Evolutionary conservation across 2,329 filamentous ascomycete species (phyloP), one percentile per base, ranked within the genome.

Genomic region (Colletotrichum scovillei): DNA sequence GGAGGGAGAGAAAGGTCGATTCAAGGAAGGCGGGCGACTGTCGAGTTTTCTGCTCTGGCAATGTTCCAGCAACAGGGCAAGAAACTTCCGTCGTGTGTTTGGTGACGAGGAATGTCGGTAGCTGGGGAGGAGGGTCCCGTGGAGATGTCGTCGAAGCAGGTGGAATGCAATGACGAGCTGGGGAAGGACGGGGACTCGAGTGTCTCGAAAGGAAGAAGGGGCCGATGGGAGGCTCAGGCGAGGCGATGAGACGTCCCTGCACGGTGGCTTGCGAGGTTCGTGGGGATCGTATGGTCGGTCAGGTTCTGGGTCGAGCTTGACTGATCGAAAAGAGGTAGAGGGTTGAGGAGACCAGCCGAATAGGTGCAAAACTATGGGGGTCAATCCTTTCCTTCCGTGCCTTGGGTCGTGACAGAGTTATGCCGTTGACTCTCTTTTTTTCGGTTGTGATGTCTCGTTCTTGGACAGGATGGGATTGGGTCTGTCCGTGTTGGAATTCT

Each of bases 11-110:
- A 28, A 68, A 42, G 57, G 63, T 63, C 52, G 46, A 63, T 58
- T 26, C 64, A 73, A 26, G 42, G 67, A 55, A 30, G 58, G 12
- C 63, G 38, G 63, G 67, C 71, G 71, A 26, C 11, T 38, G 72
- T 58, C 63, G 69, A 68, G 73, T 55, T 73, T 59, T 67, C 69
- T 53, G 73, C 74, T 75, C 65, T 63, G 74, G 74, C 74, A 75
- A 75, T 75, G 56, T 75, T 75, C 74, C 74, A 75, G 74, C 74
- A 75, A 75, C 74, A 58, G 59, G 26, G 68, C 67, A 63, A 22
- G 58, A 24, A 65, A 60, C 63, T 62, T 14, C 16, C 38, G 38
- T 75, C 69, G 65, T 63, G 69, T 73, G 67, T 75, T 35, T 35
- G 32, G 49, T 12, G 62, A 52, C 46, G 53, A 67, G 73, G 73